Evolutionary conservation across 2,329 filamentous ascomycete genomes (phyloP), one percentile per base, ranked within the genome.

Genomic region (Diaporthe sp.): DNA sequence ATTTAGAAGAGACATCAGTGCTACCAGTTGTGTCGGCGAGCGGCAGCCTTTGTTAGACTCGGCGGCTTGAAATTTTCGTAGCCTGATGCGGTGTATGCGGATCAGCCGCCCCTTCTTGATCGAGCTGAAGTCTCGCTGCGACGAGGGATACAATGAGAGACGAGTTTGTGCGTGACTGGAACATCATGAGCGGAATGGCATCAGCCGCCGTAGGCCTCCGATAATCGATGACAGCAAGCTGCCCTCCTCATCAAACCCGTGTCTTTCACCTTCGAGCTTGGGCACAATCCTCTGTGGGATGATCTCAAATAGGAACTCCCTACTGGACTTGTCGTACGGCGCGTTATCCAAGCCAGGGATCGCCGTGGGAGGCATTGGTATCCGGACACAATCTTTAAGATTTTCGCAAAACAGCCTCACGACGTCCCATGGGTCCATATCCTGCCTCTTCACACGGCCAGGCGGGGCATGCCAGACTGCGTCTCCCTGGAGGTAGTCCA

Each of bases 71-170:
- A 5, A 4, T 25, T 2, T 34, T 5, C 15, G n/a, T 28, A 15
- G 9, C n/a, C 13, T 19, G n/a, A n/a, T 34, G 15, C 10, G 1
- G 9, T 5, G 2, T 12, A 22, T 10, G 1, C 10, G 15, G 42
- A n/a, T 9, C 1, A 19, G 2, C 19, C 42, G 2, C 13, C 9
- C n/a, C 15, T 9, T 13, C 12, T 2, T 1, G n/a, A 2, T 6
- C 19, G 4, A 17, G 6, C 0, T 22, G 22, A 28, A 3, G 1
- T 9, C 4, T 13, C 17, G 12, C 34, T 7, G 42, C 7, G 10
- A 8, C 5, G 2, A 42, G 34, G 34, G 7, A 3, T 37, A 2
- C 12, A 25, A 6, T 17, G 17, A n/a, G 5, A 34, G 4, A 17
- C 6, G 0, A 22, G 10, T 8, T 22, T 17, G 2, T 9, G 31